Conservation (phyloP, 495 filamentous ascomycete genomes). For the Trichoderma virens region DNA sequence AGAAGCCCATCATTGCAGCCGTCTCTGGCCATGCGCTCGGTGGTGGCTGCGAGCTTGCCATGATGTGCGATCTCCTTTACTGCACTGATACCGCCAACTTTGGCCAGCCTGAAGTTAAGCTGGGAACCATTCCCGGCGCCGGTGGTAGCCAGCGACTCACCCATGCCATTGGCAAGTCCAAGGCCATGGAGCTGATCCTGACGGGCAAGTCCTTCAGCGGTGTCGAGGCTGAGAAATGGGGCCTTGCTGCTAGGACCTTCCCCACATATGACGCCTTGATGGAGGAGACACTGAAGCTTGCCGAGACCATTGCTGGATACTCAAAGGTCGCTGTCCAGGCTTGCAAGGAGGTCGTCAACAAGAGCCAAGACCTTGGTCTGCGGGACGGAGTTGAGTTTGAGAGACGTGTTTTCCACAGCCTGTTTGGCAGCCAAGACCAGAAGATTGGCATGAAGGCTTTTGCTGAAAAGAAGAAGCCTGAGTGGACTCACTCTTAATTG, state of each 20-base stretch:
- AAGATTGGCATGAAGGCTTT: constrained; percentile 98
- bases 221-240: constrained; percentile 80
- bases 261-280: constrained; percentile 75
- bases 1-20: constrained; percentile 88
- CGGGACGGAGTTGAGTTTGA: constrained; percentile 92
- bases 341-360: constrained; percentile 97
- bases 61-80: constrained; percentile 95
- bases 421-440: constrained; percentile 93
- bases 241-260: constrained; percentile 76
- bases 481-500: constrained; percentile 75
- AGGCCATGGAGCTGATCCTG: constrained; percentile 89
- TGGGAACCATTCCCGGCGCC: constrained; percentile 86
- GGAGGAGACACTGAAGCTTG: constrained; percentile 67
- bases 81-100: constrained; percentile 76
- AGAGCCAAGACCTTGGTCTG: constrained; percentile 81
- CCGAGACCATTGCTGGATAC: constrained; percentile 80
- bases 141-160: constrained; percentile 89
- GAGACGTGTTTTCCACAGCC: constrained; percentile 78
- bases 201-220: constrained; percentile 78
- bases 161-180: constrained; percentile 75
- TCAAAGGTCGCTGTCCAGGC: constrained; percentile 74
- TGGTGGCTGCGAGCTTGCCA: constrained; percentile 93
- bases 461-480: constrained; percentile 84
- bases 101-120: constrained; percentile 92
- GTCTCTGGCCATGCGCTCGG: constrained; percentile 92